Percentiles rank a stretch among this genome's conserved stretches.
phyloP scores from a whole-genome alignment of 345 rosid genomes.

The Pseudoturritis turrita region DNA sequence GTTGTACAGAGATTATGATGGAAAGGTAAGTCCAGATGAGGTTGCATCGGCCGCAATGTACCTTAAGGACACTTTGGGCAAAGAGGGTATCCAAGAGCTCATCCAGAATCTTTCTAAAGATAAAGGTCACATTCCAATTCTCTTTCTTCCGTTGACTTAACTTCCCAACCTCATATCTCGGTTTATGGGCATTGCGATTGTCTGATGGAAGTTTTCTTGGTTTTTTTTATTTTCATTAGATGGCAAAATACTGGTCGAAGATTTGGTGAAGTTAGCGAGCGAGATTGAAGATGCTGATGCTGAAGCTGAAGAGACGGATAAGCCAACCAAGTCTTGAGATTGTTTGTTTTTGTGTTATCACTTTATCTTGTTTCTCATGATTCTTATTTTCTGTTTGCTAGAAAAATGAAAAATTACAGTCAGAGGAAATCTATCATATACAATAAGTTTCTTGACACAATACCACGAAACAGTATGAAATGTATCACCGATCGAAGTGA shows the following conservation, averaged over 20 bases:
- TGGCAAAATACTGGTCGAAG: conserved; percentile 85
- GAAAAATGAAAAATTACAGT: background rate
- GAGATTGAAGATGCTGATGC: conserved; percentile 56
- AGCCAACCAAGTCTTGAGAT: conserved; percentile 31
- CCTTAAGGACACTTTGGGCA: conserved; percentile 77
- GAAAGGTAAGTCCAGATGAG: conserved; percentile 92
- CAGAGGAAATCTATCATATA: background rate
- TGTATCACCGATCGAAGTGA: background rate
- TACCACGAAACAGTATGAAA: background rate
- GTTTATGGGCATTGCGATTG: background rate
- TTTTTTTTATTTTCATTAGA: conserved; percentile 35
- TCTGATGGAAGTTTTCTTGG: background rate
- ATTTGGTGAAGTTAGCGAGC: conserved; percentile 68
- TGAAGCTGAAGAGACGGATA: conserved; percentile 35
- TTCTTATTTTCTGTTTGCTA: background rate
- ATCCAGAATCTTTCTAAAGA: conserved; percentile 86
- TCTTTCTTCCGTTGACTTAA: background rate
- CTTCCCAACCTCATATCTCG: background rate
- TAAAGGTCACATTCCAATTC: conserved; percentile 40
- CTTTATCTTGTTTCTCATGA: background rate
- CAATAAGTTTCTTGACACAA: background rate
- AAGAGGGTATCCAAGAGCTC: conserved; percentile 90
- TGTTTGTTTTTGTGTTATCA: background rate
- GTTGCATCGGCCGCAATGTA: conserved; percentile 87
- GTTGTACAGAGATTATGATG: conserved; percentile 75